Conservation (phyloP, 2,329 filamentous ascomycete genomes). For the Aspergillus glaucus region DNA sequence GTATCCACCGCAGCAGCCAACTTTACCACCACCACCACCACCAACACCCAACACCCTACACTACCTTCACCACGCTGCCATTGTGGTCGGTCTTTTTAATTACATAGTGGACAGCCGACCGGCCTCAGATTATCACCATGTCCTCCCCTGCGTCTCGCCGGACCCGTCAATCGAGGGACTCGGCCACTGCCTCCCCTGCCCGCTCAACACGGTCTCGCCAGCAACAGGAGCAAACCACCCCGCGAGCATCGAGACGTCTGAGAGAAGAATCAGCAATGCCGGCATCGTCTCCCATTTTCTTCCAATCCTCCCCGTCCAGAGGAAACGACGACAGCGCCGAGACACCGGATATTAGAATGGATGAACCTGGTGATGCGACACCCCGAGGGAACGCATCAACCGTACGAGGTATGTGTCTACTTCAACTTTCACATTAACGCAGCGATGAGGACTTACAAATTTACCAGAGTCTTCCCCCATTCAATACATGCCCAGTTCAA, state of each 20-base stretch:
- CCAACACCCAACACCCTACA: constrained; percentile 7
- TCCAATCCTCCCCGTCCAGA: constrained; percentile 54
- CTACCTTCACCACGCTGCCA: not conserved
- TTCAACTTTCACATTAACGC: not conserved
- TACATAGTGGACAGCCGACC: not conserved
- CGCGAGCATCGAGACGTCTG: constrained; percentile 40
- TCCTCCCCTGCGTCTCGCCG: constrained; percentile 40
- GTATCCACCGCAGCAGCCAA: constrained; percentile 10
- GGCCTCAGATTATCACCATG: constrained; percentile 21
- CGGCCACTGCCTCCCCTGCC: constrained; percentile 34
- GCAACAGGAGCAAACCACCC: constrained; percentile 36
- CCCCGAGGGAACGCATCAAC: constrained; percentile 33
- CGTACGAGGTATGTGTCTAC: constrained; percentile 33
- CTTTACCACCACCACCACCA: constrained; percentile 11
- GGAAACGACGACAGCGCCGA: constrained; percentile 37
- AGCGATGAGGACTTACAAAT: not conserved
- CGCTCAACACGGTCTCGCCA: constrained; percentile 27
- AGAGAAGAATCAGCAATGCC: constrained; percentile 39
- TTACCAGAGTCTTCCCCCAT: constrained; percentile 80
- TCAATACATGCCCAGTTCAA: constrained; percentile 83
- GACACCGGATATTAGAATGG: constrained; percentile 37
- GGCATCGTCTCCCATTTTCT: constrained; percentile 77
- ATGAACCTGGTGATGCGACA: constrained; percentile 40
- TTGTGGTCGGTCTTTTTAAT: not conserved
- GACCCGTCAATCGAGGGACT: constrained; percentile 35